A percentile compares a stretch with the other conserved stretches of the same genome.
Evolutionary conservation across 176 grass and related monocot species (phyloP).

Genomic region (Phragmites australis): DNA sequence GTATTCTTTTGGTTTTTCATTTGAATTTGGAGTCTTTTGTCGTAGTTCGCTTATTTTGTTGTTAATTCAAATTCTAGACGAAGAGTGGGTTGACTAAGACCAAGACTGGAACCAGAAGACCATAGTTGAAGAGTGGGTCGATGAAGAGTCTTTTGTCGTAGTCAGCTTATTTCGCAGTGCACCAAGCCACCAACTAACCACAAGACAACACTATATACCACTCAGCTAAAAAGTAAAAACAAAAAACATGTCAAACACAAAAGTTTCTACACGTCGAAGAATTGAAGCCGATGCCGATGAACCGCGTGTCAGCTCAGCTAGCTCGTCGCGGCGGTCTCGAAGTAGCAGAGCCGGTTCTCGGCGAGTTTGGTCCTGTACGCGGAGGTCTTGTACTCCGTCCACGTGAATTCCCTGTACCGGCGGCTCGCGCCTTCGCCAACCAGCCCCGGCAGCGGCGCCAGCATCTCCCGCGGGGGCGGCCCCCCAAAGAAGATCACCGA

Average conservation of each 20-base stretch:
- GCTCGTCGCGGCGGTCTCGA: conserved; percentile 32
- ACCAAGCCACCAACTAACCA: neutral
- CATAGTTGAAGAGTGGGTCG: too few species aligned
- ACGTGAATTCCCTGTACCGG: conserved; percentile 90
- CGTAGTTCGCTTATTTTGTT: too few species aligned
- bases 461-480: conserved; percentile 46
- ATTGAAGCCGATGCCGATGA: neutral
- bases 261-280: neutral
- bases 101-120: too few species aligned
- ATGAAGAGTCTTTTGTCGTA: too few species aligned
- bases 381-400: conserved; percentile 77
- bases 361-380: conserved; percentile 66
- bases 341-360: conserved; percentile 64
- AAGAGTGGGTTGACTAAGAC: too few species aligned
- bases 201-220: neutral
- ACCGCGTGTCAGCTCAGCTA: neutral
- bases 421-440: conserved; percentile 55
- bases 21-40: too few species aligned
- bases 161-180: too few species aligned
- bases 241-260: neutral
- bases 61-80: too few species aligned
- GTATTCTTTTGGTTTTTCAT: too few species aligned
- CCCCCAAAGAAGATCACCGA: conserved; percentile 90
- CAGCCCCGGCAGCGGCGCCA: conserved; percentile 59
- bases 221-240: neutral